A percentile compares a stretch with the other conserved stretches of the same genome.
phyloP scores from a whole-genome alignment of 139 green algal genomes.

The Micromonas commoda region DNA sequence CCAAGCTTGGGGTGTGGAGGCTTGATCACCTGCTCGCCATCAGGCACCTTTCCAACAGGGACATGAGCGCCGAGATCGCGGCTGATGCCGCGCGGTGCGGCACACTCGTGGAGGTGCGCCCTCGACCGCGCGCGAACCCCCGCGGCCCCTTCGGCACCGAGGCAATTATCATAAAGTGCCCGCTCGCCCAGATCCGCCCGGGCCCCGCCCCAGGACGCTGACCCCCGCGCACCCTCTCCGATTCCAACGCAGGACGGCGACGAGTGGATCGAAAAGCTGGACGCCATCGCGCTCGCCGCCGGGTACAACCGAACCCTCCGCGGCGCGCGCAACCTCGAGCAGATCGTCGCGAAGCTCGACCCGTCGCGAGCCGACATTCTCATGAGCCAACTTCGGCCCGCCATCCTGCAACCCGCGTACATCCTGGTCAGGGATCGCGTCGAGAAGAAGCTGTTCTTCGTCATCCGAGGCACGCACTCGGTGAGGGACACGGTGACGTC shows the following conservation, averaged over 20 bases:
- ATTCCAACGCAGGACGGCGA: no score
- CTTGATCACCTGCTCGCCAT: slow-evolving; percentile 18
- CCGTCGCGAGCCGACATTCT: not conserved
- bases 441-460: slow-evolving; percentile 33
- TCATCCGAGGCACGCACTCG: slow-evolving; percentile 47
- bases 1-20: slow-evolving; percentile 10
- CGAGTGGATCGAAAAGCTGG: not conserved
- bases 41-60: not conserved
- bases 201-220: no score
- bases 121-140: not conserved
- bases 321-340: not conserved
- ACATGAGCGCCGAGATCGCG: not conserved
- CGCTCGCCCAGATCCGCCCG: no score
- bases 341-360: not conserved
- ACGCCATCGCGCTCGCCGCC: not conserved
- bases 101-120: not conserved
- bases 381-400: not conserved
- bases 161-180: no score
- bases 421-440: slow-evolving; percentile 35
- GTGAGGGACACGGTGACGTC: slow-evolving; percentile 46
- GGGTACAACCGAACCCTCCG: not conserved
- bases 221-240: no score
- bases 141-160: not conserved
- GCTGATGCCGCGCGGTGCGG: not conserved
- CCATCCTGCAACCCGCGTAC: slow-evolving; percentile 41